Base-by-base conservation (phyloP, 306 rosid species). In the Sicyos baderoa region DNA sequence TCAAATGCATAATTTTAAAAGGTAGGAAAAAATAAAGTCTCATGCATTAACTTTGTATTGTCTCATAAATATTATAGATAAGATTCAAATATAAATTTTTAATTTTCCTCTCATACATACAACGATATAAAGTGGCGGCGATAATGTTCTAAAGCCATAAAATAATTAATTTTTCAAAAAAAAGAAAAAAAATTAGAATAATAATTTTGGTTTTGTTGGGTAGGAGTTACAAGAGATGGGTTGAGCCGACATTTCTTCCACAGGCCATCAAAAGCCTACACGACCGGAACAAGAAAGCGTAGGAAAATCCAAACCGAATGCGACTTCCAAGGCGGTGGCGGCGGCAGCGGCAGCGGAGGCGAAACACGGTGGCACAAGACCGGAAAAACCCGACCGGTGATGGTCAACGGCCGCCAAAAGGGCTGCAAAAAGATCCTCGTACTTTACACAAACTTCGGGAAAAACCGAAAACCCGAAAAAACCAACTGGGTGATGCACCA, bases 401-500 rank as follows among this genome's bases (percentile, higher is more conserved):
- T 88, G 84, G 95, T 85, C 69, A 90, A 85, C 9, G 96, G 97
- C 0, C 91, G 82, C 71, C 99, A 93, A 74, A 90, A 86, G 54
- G 99, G 99, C 0, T 93, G 99, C 84, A 93, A 93, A 86, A 93
- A 93, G 66, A 93, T 93, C 74, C 84, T 93, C 0, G 99, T 93
- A 2, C 87, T 93, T 11, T 93, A 93, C 72, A 93, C 97, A 17
- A 93, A 93, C 76, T 93, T 93, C 4, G 99, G 99, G 0, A 93
- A 93, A 80, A 93, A 93, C 58, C 78, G 99, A 32, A 93, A 93
- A 55, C 99, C 99, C 0, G 91, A 90, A 72, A 93, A 93, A 83
- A 93, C 99, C 7, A 93, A 88, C 19, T 93, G 99, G 99, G 99
- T 93, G 22, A 93, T 93, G 99, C 99, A 93, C 49, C 99, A n/a